phyloP scores from a whole-genome alignment of 202 grass and related monocot genomes.

The Panicum hallii region DNA sequence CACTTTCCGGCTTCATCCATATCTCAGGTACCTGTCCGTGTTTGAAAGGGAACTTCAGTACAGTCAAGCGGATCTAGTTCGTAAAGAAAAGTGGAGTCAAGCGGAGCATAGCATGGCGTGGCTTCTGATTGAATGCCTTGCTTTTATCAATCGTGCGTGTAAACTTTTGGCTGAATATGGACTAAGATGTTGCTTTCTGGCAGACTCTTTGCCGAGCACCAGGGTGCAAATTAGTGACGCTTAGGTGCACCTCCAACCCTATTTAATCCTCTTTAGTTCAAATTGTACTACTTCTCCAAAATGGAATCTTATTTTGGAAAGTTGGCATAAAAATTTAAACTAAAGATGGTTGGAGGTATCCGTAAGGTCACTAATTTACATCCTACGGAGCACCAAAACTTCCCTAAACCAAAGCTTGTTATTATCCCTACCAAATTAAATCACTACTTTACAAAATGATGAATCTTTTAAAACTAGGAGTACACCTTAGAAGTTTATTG shows the following conservation, averaged over 20 bases:
- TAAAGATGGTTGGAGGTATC: too few species aligned
- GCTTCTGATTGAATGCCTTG: slow-evolving; percentile 33
- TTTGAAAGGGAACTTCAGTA: slow-evolving; percentile 40
- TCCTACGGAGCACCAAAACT: not conserved
- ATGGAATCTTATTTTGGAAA: too few species aligned
- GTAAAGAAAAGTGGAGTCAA: slow-evolving; percentile 19
- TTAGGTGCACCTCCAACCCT: too few species aligned
- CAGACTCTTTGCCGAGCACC: not conserved
- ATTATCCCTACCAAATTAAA: slow-evolving; percentile 40
- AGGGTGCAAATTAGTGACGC: too few species aligned
- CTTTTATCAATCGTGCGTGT: not conserved
- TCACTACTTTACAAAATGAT: not conserved
- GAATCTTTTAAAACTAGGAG: not conserved
- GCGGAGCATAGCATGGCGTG: not conserved
- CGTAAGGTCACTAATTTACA: too few species aligned
- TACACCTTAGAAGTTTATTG: not conserved
- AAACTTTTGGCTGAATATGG: slow-evolving; percentile 26
- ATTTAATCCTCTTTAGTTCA: too few species aligned
- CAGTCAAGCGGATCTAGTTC: not conserved
- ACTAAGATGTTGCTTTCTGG: slow-evolving; percentile 20
- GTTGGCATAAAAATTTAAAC: too few species aligned
- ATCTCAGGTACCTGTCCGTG: slow-evolving; percentile 62
- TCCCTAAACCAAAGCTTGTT: slow-evolving; percentile 28
- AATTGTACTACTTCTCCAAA: too few species aligned
- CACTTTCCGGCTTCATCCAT: slow-evolving; percentile 61